These are phyloP conservation scores for Leucogyrophana mollusca DNA, from an alignment of 768 basidiomycete species.

Conservation along the genomic window DNA sequence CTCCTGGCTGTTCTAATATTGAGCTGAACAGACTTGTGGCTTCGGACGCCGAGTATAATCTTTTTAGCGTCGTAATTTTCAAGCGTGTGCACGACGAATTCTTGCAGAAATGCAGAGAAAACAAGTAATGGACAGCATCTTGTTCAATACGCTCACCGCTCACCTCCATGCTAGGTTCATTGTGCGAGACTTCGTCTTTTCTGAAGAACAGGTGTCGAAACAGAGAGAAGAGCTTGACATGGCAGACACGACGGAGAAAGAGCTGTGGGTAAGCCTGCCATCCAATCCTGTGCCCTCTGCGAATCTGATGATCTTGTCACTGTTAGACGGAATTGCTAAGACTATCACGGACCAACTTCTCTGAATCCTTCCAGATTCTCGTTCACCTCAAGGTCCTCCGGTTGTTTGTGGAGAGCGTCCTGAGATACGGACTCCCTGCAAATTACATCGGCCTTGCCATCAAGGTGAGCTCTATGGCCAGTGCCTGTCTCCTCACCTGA, in stretches of 20 bases:
- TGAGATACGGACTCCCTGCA: conserved; percentile 93
- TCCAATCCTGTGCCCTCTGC: not conserved
- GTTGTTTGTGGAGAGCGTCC: conserved; percentile 91
- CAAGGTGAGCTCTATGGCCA: conserved; percentile 50
- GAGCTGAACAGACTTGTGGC: conserved; percentile 56
- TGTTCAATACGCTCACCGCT: not conserved
- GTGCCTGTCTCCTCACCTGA: not conserved
- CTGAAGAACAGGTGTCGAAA: conserved; percentile 76
- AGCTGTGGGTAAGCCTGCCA: conserved; percentile 78
- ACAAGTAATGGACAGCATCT: conserved; percentile 60
- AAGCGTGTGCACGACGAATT: conserved; percentile 90
- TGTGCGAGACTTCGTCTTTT: conserved; percentile 90
- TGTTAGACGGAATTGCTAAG: conserved; percentile 85
- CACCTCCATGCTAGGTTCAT: conserved; percentile 63
- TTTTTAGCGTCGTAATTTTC: conserved; percentile 88
- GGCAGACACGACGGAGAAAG: conserved; percentile 88
- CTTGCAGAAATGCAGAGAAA: conserved; percentile 89
- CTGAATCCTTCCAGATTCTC: conserved; percentile 91
- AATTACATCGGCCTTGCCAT: conserved; percentile 81
- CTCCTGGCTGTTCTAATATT: conserved; percentile 3
- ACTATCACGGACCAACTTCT: conserved; percentile 92
- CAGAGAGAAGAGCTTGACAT: conserved; percentile 78
- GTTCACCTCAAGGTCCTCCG: conserved; percentile 92
- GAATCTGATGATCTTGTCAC: conserved; percentile 2
- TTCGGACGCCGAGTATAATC: conserved; percentile 84